Conservation (phyloP, 345 rosid species). For the Anastatica hierochuntica region DNA sequence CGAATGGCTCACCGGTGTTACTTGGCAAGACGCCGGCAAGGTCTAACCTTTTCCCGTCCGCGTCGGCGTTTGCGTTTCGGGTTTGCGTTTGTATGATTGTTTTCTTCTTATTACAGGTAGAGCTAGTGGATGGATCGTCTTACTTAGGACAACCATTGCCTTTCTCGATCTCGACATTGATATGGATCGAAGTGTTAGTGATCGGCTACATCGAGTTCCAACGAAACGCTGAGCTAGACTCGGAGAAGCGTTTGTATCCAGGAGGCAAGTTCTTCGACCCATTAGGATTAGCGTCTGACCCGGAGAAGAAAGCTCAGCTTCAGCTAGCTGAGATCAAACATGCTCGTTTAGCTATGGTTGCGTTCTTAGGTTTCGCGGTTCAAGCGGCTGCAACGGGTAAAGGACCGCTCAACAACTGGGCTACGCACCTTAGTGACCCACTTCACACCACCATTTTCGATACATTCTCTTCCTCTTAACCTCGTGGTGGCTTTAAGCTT, state of each 20-base stretch:
- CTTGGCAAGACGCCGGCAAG: conserved; percentile 79
- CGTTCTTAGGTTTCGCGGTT: conserved; percentile 77
- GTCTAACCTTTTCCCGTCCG: background rate
- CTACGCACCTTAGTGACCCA: conserved; percentile 96
- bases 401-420: conserved; percentile 97
- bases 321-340: conserved; percentile 98
- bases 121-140: conserved; percentile 81
- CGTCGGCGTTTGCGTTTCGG: background rate
- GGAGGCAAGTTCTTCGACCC: conserved; percentile 89
- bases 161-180: conserved; percentile 72
- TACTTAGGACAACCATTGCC: conserved; percentile 91
- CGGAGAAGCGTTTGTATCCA: conserved; percentile 84
- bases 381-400: conserved; percentile 89
- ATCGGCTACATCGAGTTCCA: conserved; percentile 93
- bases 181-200: conserved; percentile 77
- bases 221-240: conserved; percentile 81
- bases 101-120: conserved; percentile 37
- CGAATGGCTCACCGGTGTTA: conserved; percentile 56
- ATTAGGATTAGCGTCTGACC: conserved; percentile 76
- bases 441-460: conserved; percentile 96
- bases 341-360: conserved; percentile 96
- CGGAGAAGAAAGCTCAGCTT: conserved; percentile 77
- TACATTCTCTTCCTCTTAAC: conserved; percentile 30
- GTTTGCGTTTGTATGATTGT: background rate
- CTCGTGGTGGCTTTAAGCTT: background rate